These are phyloP conservation scores for Aureococcus anophagefferens DNA, from an alignment of 108 stramenopile species.

Conservation along the genomic window DNA sequence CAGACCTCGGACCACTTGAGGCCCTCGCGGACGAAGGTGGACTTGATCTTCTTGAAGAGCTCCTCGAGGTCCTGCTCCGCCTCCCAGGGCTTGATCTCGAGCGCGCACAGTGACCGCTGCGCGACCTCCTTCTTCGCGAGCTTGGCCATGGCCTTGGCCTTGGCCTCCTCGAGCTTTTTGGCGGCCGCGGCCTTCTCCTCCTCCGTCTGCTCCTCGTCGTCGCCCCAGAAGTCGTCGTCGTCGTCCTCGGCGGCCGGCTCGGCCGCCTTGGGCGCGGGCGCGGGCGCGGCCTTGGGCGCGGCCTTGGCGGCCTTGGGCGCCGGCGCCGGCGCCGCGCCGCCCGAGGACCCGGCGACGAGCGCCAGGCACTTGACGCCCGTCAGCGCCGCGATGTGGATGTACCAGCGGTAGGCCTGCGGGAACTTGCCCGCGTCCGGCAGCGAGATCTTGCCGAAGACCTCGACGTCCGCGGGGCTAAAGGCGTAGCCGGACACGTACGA, in stretches of 20 bases:
- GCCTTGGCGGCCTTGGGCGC: background rate
- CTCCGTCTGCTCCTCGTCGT: background rate
- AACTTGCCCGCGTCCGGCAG: background rate
- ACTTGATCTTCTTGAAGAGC: slow-evolving; percentile 47
- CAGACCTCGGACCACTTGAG: slow-evolving; percentile 49
- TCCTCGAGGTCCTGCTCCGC: slow-evolving; percentile 45
- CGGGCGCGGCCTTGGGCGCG: background rate
- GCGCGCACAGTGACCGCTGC: slow-evolving; percentile 37
- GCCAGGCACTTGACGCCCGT: background rate
- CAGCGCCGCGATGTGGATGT: background rate
- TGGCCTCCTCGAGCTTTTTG: background rate
- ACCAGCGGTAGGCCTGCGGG: background rate
- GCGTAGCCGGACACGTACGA: background rate
- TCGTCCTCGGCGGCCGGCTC: background rate
- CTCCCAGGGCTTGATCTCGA: slow-evolving; percentile 52
- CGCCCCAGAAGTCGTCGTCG: background rate
- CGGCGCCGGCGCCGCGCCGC: background rate
- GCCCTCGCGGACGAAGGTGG: slow-evolving; percentile 20
- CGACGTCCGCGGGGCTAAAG: background rate
- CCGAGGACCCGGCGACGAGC: background rate
- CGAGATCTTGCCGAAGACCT: background rate
- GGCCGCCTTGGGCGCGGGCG: background rate
- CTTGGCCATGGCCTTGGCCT: slow-evolving; percentile 35
- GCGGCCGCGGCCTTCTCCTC: background rate
- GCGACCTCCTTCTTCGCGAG: slow-evolving; percentile 28